Conservation (phyloP, 192 early-diverging fungal genomes). For the Backusella liffmaniae region DNA sequence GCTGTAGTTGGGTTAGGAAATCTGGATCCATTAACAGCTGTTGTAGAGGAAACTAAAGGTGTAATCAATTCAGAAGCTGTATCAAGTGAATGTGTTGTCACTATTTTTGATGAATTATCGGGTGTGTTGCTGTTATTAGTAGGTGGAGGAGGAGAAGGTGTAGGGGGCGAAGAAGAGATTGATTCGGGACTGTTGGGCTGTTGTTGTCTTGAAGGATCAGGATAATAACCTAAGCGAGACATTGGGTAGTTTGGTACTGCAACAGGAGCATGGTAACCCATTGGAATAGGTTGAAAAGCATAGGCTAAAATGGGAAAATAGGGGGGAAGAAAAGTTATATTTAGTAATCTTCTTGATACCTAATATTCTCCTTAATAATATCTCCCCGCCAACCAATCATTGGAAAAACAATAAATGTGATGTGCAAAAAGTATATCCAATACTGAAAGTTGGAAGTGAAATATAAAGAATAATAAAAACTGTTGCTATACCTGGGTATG, state of each 20-base stretch:
- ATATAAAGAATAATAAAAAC: neutral
- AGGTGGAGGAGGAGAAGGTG: constrained; percentile 7
- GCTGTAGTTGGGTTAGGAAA: constrained; percentile 11
- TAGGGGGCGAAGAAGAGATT: constrained; percentile 2
- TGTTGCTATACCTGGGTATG: constrained; percentile 21
- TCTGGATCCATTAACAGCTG: neutral
- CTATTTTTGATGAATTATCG: constrained; percentile 2
- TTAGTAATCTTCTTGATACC: neutral
- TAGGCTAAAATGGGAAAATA: constrained; percentile 15
- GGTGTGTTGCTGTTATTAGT: neutral
- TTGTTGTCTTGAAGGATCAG: neutral
- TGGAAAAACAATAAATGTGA: neutral
- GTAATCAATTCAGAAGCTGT: neutral
- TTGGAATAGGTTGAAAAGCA: constrained; percentile 28
- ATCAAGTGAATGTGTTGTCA: neutral
- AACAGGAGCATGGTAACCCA: constrained; percentile 17
- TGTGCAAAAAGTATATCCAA: neutral
- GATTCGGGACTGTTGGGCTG: constrained; percentile 19
- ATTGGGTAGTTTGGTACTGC: constrained; percentile 17
- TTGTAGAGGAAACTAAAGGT: neutral
- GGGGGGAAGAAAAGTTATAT: neutral
- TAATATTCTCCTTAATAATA: constrained; percentile 11
- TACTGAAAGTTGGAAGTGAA: neutral
- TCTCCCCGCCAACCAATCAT: neutral
- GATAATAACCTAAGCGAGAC: constrained; percentile 12